Percentiles rank a stretch among this genome's conserved stretches.
phyloP scores from a whole-genome alignment of 176 grass and related monocot species.

The Hyparrhenia diplandra region DNA sequence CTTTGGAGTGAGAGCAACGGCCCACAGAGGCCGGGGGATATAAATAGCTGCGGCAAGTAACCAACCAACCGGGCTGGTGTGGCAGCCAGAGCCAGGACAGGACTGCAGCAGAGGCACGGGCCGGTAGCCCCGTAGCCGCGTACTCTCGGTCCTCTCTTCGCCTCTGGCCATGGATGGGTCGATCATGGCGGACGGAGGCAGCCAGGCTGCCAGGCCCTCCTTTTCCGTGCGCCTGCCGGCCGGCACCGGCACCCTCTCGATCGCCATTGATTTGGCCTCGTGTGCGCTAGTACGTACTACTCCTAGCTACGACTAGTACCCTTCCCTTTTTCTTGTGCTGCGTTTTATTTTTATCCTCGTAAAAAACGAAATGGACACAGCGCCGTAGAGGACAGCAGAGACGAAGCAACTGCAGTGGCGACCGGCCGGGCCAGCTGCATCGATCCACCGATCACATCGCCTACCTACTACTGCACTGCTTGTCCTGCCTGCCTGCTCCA shows the following conservation, averaged over 20 bases:
- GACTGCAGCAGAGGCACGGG: slow-evolving; percentile 20
- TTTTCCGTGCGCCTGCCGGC: slow-evolving; percentile 49
- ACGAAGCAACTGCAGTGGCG: not conserved
- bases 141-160: not conserved
- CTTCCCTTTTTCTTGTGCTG: too few species aligned
- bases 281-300: too few species aligned
- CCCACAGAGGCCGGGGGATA: slow-evolving; percentile 31
- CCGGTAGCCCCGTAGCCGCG: not conserved
- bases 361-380: not conserved
- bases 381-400: not conserved
- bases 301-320: too few species aligned
- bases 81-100: too few species aligned
- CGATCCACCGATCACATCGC: not conserved
- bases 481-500: too few species aligned
- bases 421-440: not conserved
- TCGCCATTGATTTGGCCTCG: slow-evolving; percentile 3
- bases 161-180: not conserved
- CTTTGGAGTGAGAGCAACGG: slow-evolving; percentile 43
- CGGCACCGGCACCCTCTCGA: not conserved
- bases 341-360: not conserved
- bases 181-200: slow-evolving; percentile 7
- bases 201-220: slow-evolving; percentile 14
- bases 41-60: slow-evolving; percentile 37
- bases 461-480: too few species aligned
- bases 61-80: slow-evolving; percentile 14